Evolutionary conservation across 495 filamentous ascomycete species (phyloP).

Genomic region (Neurospora sp.): DNA sequence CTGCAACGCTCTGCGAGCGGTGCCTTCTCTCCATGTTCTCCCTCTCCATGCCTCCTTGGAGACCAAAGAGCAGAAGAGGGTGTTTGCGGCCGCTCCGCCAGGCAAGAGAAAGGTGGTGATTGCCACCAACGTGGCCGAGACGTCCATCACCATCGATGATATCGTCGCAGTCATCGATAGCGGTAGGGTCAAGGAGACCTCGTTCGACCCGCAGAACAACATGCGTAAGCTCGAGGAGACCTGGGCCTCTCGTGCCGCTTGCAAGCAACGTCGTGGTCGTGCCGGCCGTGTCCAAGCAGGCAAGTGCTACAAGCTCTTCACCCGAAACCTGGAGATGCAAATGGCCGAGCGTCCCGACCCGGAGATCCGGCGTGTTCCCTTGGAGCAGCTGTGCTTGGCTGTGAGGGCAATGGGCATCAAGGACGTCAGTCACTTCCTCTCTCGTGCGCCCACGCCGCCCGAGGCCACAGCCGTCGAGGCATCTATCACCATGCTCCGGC

Average conservation of each 20-base stretch:
- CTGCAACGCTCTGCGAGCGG: slow-evolving; percentile 53
- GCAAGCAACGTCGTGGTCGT: slow-evolving; percentile 91
- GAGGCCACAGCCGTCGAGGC: slow-evolving; percentile 75
- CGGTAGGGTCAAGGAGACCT: slow-evolving; percentile 91
- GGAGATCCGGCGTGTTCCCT: slow-evolving; percentile 82
- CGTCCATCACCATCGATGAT: slow-evolving; percentile 95
- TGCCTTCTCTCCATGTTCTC: slow-evolving; percentile 67
- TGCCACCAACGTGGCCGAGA: slow-evolving; percentile 94
- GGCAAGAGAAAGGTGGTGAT: slow-evolving; percentile 87
- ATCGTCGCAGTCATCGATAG: slow-evolving; percentile 95
- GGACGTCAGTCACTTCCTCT: slow-evolving; percentile 71
- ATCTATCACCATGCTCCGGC: slow-evolving; percentile 62
- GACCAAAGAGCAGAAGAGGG: slow-evolving; percentile 73
- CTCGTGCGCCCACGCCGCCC: slow-evolving; percentile 79
- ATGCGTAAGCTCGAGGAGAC: slow-evolving; percentile 91
- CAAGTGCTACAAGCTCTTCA: slow-evolving; percentile 92
- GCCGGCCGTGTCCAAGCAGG: slow-evolving; percentile 87
- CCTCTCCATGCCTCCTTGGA: slow-evolving; percentile 89
- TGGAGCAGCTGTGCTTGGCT: slow-evolving; percentile 89
- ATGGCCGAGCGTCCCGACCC: slow-evolving; percentile 90
- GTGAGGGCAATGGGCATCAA: slow-evolving; percentile 88
- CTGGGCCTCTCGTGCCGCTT: slow-evolving; percentile 90
- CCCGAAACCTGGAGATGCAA: slow-evolving; percentile 65
- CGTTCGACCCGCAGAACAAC: slow-evolving; percentile 83
- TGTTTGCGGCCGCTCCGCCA: slow-evolving; percentile 65